Evolutionary conservation across 2,329 filamentous ascomycete genomes (phyloP), one percentile per base, ranked within the genome.

Genomic region (Fusarium torreyae): DNA sequence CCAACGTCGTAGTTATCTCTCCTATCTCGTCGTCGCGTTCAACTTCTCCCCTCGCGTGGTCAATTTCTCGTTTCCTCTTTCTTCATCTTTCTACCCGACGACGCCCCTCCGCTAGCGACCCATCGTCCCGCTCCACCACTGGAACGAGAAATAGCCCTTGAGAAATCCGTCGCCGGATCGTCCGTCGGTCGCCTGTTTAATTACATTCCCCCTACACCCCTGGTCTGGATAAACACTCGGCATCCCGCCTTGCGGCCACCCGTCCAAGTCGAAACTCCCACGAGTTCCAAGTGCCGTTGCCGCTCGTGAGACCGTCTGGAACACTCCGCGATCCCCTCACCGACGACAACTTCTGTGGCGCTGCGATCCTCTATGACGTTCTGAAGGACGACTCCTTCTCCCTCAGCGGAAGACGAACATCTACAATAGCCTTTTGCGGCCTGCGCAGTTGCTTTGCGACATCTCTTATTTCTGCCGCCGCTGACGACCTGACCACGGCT

Each of bases 201-300:
- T 75, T 75, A 74, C 71, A 57, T 62, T 57, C 57, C 50, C 70
- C 73, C 73, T 71, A 65, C 71, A 63, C 66, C 73, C 71, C 73
- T 72, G 63, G 65, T 62, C 70, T 60, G 67, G 44, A 74, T 66
- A 74, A 75, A 75, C 71, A 75, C 46, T 71, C 54, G 42, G 40
- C 28, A 57, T 55, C 63, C 63, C 54, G 57, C 60, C 65, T 64
- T 58, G 53, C 63, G 39, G 26, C 58, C 58, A 68, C 59, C 52
- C 56, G 57, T 71, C 45, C 53, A 65, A 57, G 57, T 71, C 45
- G 57, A 65, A 57, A 67, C 57, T 63, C 50, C 52, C 24, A 46
- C 43, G 43, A 53, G 43, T 57, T 20, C 38, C 40, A 52, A 72
- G 55, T 66, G 57, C 57, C 57, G 64, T 55, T 68, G 51, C 58